phyloP scores from a whole-genome alignment of 805 yeast genomes.

The Nakazawaea holstii region DNA sequence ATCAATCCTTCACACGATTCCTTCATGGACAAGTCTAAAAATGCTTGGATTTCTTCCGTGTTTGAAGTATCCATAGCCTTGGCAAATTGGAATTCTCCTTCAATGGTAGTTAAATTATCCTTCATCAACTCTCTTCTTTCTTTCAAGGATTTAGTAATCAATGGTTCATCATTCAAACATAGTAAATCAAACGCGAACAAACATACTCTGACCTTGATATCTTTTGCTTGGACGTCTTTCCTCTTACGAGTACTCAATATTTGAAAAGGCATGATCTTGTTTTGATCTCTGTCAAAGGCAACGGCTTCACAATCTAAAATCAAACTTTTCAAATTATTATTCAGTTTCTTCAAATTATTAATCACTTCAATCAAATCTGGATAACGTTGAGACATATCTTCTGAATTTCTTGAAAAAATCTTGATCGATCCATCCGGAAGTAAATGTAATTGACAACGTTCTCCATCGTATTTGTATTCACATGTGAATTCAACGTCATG shows the following conservation, averaged over 20 bases:
- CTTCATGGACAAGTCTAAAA: slow-evolving; percentile 83
- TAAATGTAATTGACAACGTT: slow-evolving; percentile 90
- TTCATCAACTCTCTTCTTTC: slow-evolving; percentile 64
- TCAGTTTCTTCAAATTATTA: slow-evolving; percentile 33
- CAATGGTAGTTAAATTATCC: slow-evolving; percentile 50
- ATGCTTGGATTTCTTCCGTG: slow-evolving; percentile 69
- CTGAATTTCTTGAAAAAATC: slow-evolving; percentile 91
- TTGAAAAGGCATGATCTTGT: slow-evolving; percentile 91
- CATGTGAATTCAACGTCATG: slow-evolving; percentile 84
- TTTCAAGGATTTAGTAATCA: slow-evolving; percentile 59
- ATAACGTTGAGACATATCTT: slow-evolving; percentile 93
- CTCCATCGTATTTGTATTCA: slow-evolving; percentile 97
- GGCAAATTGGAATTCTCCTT: slow-evolving; percentile 82
- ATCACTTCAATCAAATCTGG: slow-evolving; percentile 81
- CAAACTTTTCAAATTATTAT: slow-evolving; percentile 43
- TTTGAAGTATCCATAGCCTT: slow-evolving; percentile 65
- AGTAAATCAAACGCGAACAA: slow-evolving; percentile 87
- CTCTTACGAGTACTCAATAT: slow-evolving; percentile 89
- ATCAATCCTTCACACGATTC: slow-evolving; percentile 93
- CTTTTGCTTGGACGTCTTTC: slow-evolving; percentile 83
- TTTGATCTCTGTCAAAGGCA: slow-evolving; percentile 81
- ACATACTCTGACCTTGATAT: slow-evolving; percentile 87
- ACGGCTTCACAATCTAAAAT: slow-evolving; percentile 96
- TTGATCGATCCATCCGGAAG: slow-evolving; percentile 58
- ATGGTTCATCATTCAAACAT: slow-evolving; percentile 65